Evolutionary conservation across 1,284 basidiomycete genomes (phyloP).

Genomic region (Cryptococcus floricola): DNA sequence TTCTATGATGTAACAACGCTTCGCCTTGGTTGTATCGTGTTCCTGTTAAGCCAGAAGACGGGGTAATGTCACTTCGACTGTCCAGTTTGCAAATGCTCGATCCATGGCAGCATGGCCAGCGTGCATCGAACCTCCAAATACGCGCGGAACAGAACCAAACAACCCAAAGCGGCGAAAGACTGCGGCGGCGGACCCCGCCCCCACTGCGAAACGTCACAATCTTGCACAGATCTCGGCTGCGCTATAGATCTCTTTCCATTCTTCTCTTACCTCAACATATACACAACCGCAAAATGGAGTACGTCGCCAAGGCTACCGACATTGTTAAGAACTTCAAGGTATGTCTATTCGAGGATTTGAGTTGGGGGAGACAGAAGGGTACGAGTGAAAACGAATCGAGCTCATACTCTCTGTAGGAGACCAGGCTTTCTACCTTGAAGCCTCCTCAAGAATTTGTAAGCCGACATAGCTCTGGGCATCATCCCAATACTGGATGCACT

Average conservation of each 20-base stretch:
- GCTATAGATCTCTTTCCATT: background rate
- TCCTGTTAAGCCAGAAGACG: too few species aligned
- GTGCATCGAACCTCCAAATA: too few species aligned
- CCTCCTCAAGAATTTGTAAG: constrained; percentile 40
- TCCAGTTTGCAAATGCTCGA: too few species aligned
- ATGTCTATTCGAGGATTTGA: constrained; percentile 1
- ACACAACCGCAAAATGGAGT: constrained; percentile 20
- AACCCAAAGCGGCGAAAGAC: too few species aligned
- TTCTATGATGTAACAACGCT: too few species aligned
- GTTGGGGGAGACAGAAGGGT: background rate
- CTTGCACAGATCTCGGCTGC: background rate
- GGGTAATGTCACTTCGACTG: too few species aligned
- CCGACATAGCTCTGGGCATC: background rate
- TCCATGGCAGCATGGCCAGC: too few species aligned
- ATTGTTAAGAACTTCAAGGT: constrained; percentile 28
- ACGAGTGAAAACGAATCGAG: background rate
- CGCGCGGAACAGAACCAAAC: too few species aligned
- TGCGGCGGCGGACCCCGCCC: too few species aligned
- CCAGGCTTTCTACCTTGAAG: constrained; percentile 35
- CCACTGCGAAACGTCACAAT: too few species aligned
- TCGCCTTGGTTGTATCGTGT: too few species aligned
- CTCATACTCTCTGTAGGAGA: constrained; percentile 21
- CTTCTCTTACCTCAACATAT: background rate
- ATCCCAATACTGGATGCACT: background rate
- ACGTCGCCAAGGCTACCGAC: constrained; percentile 28